Evolutionary conservation across 1,284 basidiomycete genomes (phyloP).

Genomic region (Ustilago loliicola): DNA sequence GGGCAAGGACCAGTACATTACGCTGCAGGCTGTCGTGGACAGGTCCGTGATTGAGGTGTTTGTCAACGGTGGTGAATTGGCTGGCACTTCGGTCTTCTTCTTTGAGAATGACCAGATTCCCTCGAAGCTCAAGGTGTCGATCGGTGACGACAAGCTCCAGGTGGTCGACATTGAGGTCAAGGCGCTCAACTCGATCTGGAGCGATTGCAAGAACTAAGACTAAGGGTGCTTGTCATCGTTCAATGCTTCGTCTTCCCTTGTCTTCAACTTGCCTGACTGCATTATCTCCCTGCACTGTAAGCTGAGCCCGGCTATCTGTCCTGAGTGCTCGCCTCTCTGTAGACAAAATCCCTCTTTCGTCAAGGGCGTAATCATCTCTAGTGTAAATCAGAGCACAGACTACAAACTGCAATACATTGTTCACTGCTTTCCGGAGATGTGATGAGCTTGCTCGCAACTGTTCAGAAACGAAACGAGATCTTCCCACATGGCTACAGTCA

Average conservation of each 20-base stretch:
- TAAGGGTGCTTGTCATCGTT: not conserved
- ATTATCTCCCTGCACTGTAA: not conserved
- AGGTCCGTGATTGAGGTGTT: constrained; percentile 69
- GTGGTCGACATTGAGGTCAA: constrained; percentile 44
- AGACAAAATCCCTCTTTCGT: not conserved
- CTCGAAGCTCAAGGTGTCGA: constrained; percentile 34
- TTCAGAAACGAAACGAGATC: too few relatives aligned
- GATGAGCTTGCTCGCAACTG: too few relatives aligned
- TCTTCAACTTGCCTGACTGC: not conserved
- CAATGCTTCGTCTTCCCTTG: not conserved
- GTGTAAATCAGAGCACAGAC: not conserved
- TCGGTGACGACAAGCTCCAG: constrained; percentile 49
- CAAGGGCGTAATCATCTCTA: not conserved
- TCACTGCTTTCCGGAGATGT: too few relatives aligned
- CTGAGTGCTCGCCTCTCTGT: constrained; percentile 5
- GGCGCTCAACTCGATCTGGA: constrained; percentile 50
- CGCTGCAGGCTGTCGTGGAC: constrained; percentile 64
- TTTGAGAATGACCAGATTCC: constrained; percentile 55
- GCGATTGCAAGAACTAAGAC: constrained; percentile 29
- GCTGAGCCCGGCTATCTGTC: constrained; percentile 8
- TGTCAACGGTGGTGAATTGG: constrained; percentile 62
- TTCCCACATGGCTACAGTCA: too few relatives aligned
- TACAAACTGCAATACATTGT: too few relatives aligned
- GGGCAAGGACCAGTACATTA: constrained; percentile 33
- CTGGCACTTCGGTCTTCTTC: constrained; percentile 53